phyloP scores from a whole-genome alignment of 306 rosid species.

The Sindora glabra region DNA sequence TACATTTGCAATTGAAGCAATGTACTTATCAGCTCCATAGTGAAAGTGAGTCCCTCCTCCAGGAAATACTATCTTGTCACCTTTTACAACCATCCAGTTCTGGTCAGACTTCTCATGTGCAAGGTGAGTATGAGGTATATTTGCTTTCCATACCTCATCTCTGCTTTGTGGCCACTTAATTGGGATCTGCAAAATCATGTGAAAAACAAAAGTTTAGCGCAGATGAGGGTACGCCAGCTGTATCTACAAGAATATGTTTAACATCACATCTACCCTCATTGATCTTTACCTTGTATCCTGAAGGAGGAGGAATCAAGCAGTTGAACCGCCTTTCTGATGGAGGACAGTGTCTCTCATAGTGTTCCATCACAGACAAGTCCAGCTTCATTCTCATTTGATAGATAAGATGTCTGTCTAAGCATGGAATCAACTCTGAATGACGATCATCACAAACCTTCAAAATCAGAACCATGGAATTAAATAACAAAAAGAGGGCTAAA shows the following conservation, averaged over 20 bases:
- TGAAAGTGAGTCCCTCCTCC: slow-evolving; percentile 40
- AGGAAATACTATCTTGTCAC: slow-evolving; percentile 32
- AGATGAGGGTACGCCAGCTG: not conserved
- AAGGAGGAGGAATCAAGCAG: slow-evolving; percentile 37
- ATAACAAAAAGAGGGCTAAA: not conserved
- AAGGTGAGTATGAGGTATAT: slow-evolving; percentile 37
- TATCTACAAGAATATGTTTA: not conserved
- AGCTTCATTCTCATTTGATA: slow-evolving; percentile 36
- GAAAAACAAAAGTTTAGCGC: not conserved
- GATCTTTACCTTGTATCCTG: slow-evolving; percentile 30
- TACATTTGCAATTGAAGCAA: slow-evolving; percentile 33
- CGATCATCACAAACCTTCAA: slow-evolving; percentile 36
- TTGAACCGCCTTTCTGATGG: slow-evolving; percentile 29
- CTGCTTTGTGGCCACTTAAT: slow-evolving; percentile 35
- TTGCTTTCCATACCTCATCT: slow-evolving; percentile 39
- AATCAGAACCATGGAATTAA: not conserved
- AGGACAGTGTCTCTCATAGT: slow-evolving; percentile 38
- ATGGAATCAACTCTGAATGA: slow-evolving; percentile 39
- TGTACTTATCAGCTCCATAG: slow-evolving; percentile 34
- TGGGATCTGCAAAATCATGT: slow-evolving; percentile 22
- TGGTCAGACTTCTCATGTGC: slow-evolving; percentile 40
- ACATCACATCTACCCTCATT: not conserved
- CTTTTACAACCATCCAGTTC: slow-evolving; percentile 40
- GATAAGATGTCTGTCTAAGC: slow-evolving; percentile 32
- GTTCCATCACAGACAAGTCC: slow-evolving; percentile 35